These are phyloP conservation scores for Erysimum cheiri DNA, from an alignment of 441 rosid species.

Conservation along the genomic window DNA sequence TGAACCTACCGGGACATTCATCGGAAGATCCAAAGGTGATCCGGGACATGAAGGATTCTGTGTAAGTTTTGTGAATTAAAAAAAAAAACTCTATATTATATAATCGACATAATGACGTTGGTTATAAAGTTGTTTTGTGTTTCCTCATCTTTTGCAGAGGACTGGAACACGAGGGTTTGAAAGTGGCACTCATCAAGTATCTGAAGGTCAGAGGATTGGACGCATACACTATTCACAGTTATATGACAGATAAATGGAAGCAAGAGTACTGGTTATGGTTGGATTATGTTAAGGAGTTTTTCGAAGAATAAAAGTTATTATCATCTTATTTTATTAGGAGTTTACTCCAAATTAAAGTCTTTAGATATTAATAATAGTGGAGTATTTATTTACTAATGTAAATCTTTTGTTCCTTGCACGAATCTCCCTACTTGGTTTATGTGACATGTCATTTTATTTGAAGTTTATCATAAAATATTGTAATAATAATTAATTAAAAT, in stretches of 20 bases:
- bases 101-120: not conserved
- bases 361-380: too few relatives aligned
- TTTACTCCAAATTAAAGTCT: too few relatives aligned
- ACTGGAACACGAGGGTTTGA: not conserved
- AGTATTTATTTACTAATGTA: too few relatives aligned
- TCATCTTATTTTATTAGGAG: too few relatives aligned
- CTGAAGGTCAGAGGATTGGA: not conserved
- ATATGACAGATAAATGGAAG: not conserved
- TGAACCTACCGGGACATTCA: slow-evolving; percentile 46
- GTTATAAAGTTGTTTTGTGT: not conserved
- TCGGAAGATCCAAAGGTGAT: not conserved
- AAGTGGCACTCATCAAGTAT: not conserved
- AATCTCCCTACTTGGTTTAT: too few relatives aligned
- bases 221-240: too few relatives aligned
- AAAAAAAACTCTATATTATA: not conserved
- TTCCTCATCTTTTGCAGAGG: not conserved
- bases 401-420: too few relatives aligned
- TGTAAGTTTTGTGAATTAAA: not conserved
- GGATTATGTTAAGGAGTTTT: not conserved
- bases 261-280: not conserved
- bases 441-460: too few relatives aligned
- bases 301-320: not conserved
- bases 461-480: too few relatives aligned
- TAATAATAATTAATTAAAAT: too few relatives aligned
- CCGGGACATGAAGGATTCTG: not conserved